Conservation (phyloP, 345 rosid genomes). For the Corchorus olitorius region DNA sequence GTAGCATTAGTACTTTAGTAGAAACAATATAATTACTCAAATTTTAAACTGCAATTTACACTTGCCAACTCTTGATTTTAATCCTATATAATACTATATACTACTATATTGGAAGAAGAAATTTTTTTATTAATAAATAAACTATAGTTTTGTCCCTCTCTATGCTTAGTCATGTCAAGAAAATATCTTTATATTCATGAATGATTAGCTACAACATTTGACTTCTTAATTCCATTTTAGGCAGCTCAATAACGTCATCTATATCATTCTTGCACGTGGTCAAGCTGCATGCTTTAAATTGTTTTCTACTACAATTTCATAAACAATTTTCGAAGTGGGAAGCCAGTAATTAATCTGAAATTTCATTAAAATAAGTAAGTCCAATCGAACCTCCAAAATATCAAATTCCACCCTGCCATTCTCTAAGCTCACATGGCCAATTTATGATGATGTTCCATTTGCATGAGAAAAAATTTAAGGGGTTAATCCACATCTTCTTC, state of each 20-base stretch:
- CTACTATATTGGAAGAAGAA: too few species aligned
- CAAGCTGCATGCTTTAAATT: background rate
- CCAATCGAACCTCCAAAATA: background rate
- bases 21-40: too few species aligned
- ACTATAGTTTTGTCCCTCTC: background rate
- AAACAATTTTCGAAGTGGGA: background rate
- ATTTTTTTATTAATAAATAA: too few species aligned
- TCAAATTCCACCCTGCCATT: background rate
- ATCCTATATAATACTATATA: too few species aligned
- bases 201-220: background rate
- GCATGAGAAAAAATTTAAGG: background rate
- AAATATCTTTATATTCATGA: background rate
- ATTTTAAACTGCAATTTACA: too few species aligned
- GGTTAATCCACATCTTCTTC: background rate
- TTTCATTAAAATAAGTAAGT: background rate
- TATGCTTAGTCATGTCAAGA: background rate
- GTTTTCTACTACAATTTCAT: background rate
- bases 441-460: background rate
- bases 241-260: background rate
- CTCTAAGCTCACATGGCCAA: conserved; percentile 1
- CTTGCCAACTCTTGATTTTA: too few species aligned
- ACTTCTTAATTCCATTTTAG: background rate
- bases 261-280: conserved; percentile 10
- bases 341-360: background rate
- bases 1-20: too few species aligned